Base-by-base conservation (phyloP, 164 flowering plant genomes). In the Platanus orientalis region DNA sequence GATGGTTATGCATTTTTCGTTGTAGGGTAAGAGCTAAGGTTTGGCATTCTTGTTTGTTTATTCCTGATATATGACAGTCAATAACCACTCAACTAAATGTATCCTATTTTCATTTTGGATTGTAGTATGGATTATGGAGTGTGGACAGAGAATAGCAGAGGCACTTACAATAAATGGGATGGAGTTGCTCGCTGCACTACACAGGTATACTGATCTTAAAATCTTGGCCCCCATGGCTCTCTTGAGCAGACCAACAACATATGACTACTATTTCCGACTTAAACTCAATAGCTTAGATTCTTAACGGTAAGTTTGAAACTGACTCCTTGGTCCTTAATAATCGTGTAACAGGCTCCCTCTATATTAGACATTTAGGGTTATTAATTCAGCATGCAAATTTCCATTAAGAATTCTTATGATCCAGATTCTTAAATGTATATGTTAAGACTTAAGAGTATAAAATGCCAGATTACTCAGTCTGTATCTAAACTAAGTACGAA, bases 1-100 rank as follows among this genome's bases (percentile, higher is more conserved):
- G 96, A 92, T 74, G 98, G 98, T 71, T 86, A 90, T 81, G 92
- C 98, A 24, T 90, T 92, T 76, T 92, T 92, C 68, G 93, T 92
- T 69, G 98, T 90, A 6, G 98, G 98, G 98, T 92, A 82, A 82
- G 88, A 62, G 56, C 60, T 48, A 24, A 4, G 4, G 28, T 63
- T 59, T 63, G 17, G 44, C 48, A 29, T 29, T 47, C 36, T 30
- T 23, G 32, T 62, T 20, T 24, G 17, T 32, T 28, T 55, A 24
- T 61, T 45, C 40, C 16, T 36, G 16, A n/a, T 39, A 49, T 21
- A 48, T 34, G 21, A 19, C 12, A 9, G 29, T 1, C 20, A 19
- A 25, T 32, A 32, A 29, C 45, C 24, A 57, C 21, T 21, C 6
- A 27, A 40, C 40, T 58, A 45, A 69, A 14, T 55, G 25, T 16